A percentile compares a stretch with the other conserved stretches of the same genome.
These are phyloP conservation scores for Aureobasidium sp. DNA, from an alignment of 2,329 filamentous ascomycete genomes.

Conservation along the genomic window DNA sequence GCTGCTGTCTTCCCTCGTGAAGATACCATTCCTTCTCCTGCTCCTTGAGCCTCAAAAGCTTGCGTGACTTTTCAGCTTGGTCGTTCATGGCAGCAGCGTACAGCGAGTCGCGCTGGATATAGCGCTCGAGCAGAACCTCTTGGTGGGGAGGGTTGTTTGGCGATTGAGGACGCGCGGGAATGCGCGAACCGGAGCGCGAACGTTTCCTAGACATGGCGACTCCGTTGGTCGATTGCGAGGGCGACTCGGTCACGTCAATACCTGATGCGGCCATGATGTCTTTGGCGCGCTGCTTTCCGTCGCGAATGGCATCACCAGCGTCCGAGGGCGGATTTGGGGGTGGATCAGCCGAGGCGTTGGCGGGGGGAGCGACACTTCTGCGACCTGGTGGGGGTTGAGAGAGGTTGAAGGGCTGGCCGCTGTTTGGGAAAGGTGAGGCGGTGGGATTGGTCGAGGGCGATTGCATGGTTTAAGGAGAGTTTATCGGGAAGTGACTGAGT, in stretches of 20 bases:
- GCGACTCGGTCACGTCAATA: slow-evolving; percentile 28
- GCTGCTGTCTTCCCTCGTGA: slow-evolving; percentile 55
- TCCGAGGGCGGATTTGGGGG: slow-evolving; percentile 18
- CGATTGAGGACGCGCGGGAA: slow-evolving; percentile 32
- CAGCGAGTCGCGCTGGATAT: slow-evolving; percentile 57
- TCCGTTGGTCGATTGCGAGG: slow-evolving; percentile 25
- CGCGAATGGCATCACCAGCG: slow-evolving; percentile 43
- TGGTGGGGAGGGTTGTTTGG: slow-evolving; percentile 23
- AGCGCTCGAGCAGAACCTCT: slow-evolving; percentile 51
- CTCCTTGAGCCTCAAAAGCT: slow-evolving; percentile 55
- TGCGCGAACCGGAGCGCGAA: slow-evolving; percentile 53
- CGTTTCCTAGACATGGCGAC: slow-evolving; percentile 46
- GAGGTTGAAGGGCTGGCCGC: slow-evolving; percentile 18
- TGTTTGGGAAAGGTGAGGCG: slow-evolving; percentile 8
- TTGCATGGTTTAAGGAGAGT: slow-evolving; percentile 10
- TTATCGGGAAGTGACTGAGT: slow-evolving; percentile 1
- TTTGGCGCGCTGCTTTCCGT: slow-evolving; percentile 55
- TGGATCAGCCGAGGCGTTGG: slow-evolving; percentile 8
- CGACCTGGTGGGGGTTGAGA: slow-evolving; percentile 17
- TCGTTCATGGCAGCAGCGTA: slow-evolving; percentile 49
- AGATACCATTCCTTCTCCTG: slow-evolving; percentile 63
- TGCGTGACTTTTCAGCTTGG: slow-evolving; percentile 35
- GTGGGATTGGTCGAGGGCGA: slow-evolving; percentile 8
- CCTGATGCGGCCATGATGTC: slow-evolving; percentile 51
- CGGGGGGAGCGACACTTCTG: slow-evolving; percentile 10